A percentile compares a stretch with the other conserved stretches of the same genome.
Evolutionary conservation across 495 filamentous ascomycete species (phyloP).

Genomic region (Penicillium maclennaniae): DNA sequence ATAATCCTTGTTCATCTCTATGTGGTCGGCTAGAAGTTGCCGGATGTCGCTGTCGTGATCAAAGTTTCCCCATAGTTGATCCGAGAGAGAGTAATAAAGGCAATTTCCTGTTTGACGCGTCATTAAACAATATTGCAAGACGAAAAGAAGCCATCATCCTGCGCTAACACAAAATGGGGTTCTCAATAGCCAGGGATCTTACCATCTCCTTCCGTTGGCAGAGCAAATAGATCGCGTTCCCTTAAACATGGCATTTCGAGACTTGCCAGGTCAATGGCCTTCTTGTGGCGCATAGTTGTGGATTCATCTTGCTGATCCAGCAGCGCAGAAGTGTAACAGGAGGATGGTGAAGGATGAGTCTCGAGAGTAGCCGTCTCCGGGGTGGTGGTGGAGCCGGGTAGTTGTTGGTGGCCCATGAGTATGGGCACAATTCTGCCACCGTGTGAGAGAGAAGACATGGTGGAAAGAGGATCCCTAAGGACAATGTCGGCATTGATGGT

Average conservation of each 20-base stretch:
- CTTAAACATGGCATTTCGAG: slow-evolving; percentile 38
- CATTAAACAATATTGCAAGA: slow-evolving; percentile 7
- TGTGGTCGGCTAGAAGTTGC: slow-evolving; percentile 56
- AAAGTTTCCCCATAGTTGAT: slow-evolving; percentile 68
- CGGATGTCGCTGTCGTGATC: slow-evolving; percentile 57
- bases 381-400: slow-evolving; percentile 18
- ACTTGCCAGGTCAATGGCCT: slow-evolving; percentile 23
- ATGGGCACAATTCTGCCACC: slow-evolving; percentile 50
- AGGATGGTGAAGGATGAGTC: background rate
- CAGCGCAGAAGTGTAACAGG: slow-evolving; percentile 3
- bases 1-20: slow-evolving; percentile 54
- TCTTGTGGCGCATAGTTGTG: slow-evolving; percentile 14
- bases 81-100: slow-evolving; percentile 72
- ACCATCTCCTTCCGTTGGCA: slow-evolving; percentile 47
- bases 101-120: slow-evolving; percentile 58
- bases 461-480: slow-evolving; percentile 31
- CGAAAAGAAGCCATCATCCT: background rate
- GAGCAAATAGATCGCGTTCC: slow-evolving; percentile 38
- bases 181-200: slow-evolving; percentile 6
- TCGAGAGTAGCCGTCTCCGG: slow-evolving; percentile 13
- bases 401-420: slow-evolving; percentile 31
- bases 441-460: slow-evolving; percentile 40
- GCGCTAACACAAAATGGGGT: background rate
- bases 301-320: slow-evolving; percentile 14
- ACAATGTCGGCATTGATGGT: slow-evolving; percentile 39